Conservation (phyloP, 2,329 filamentous ascomycete species). For the Ophiostoma triangulosporum region DNA sequence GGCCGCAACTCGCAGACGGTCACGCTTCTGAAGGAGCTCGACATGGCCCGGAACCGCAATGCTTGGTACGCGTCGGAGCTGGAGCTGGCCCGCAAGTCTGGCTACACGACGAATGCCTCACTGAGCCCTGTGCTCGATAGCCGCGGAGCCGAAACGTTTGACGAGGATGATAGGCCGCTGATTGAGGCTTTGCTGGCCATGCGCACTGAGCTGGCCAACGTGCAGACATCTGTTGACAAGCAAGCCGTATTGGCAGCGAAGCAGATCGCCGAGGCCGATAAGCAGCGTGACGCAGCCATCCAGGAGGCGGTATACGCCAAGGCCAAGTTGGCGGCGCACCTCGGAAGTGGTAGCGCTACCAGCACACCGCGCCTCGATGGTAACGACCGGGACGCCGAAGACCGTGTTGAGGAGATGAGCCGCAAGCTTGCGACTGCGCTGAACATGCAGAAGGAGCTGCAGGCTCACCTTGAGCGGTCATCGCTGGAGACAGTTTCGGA, state of each 20-base stretch:
- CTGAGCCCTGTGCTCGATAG: conserved; percentile 64
- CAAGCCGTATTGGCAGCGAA: conserved; percentile 77
- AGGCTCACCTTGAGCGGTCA: conserved; percentile 57
- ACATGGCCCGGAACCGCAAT: conserved; percentile 71
- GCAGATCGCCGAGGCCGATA: conserved; percentile 85
- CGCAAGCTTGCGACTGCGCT: conserved; percentile 73
- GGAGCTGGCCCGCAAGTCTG: conserved; percentile 78
- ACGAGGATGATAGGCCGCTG: conserved; percentile 81
- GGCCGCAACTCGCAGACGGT: conserved; percentile 53
- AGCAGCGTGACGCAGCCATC: conserved; percentile 86
- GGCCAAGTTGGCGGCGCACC: conserved; percentile 73
- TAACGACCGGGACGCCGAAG: conserved; percentile 45
- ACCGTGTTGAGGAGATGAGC: conserved; percentile 61
- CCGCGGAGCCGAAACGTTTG: conserved; percentile 63
- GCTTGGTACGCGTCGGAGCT: conserved; percentile 96
- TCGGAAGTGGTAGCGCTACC: conserved; percentile 39
- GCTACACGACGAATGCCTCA: conserved; percentile 62
- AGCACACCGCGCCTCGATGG: conserved; percentile 45
- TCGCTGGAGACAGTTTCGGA: conserved; percentile 66
- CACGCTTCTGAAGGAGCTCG: conserved; percentile 72
- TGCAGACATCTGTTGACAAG: conserved; percentile 79
- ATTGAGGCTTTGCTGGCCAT: conserved; percentile 88
- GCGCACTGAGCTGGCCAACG: conserved; percentile 76
- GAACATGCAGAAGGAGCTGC: conserved; percentile 66
- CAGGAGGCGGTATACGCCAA: conserved; percentile 92